phyloP scores from a whole-genome alignment of 441 rosid genomes.

The Rhodomyrtus psidioides region DNA sequence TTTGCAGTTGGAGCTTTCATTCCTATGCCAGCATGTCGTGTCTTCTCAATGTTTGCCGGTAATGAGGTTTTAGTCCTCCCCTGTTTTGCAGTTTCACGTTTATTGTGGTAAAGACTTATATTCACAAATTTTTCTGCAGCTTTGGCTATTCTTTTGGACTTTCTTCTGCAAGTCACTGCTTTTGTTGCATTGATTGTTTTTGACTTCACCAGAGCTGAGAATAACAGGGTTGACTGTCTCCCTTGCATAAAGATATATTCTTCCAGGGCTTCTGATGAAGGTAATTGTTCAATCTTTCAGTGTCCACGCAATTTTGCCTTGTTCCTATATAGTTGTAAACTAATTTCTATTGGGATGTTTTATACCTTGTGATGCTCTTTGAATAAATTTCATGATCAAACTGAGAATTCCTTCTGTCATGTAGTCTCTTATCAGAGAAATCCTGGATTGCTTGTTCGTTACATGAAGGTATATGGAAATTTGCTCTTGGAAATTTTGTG shows the following conservation, averaged over 20 bases:
- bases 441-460: slow-evolving; percentile 43
- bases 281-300: slow-evolving; percentile 12
- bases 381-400: not conserved
- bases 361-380: not conserved
- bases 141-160: slow-evolving; percentile 56
- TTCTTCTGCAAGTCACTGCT: slow-evolving; percentile 60
- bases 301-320: not conserved
- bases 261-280: slow-evolving; percentile 28
- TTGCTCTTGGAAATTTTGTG: not conserved
- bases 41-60: slow-evolving; percentile 84
- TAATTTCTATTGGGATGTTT: not conserved
- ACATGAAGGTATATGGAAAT: slow-evolving; percentile 41
- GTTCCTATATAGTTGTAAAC: not conserved
- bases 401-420: slow-evolving; percentile 12
- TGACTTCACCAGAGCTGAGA: slow-evolving; percentile 44
- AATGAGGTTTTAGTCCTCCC: slow-evolving; percentile 1
- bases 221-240: slow-evolving; percentile 55
- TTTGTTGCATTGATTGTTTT: slow-evolving; percentile 53
- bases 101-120: not conserved
- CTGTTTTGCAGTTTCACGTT: not conserved
- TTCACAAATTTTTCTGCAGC: slow-evolving; percentile 21
- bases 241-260: slow-evolving; percentile 42
- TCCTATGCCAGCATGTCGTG: slow-evolving; percentile 82
- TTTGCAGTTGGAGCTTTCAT: slow-evolving; percentile 74
- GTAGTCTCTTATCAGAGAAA: slow-evolving; percentile 22